Base-by-base conservation (phyloP, 2,329 filamentous ascomycete genomes). In the Pseudopyricularia javanii region DNA sequence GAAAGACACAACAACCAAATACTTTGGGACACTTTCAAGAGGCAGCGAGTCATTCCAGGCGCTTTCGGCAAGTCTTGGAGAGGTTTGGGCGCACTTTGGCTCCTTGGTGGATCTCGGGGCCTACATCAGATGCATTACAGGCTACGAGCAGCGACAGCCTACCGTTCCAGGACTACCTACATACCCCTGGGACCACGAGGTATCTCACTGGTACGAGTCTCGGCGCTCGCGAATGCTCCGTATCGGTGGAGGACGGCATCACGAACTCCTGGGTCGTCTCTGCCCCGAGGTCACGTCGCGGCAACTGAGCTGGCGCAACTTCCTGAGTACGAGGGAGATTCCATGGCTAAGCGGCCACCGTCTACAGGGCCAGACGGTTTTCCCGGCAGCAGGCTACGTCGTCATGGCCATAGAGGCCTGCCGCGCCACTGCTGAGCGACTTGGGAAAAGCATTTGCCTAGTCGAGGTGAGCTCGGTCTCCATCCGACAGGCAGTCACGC, bases 141-240 rank as follows among this genome's bases (percentile, higher is more conserved):
- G 33, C 5, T 5, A 5, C 33, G 14, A 35, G 33, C 6, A 35
- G 14, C 33, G 4, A 14, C 33, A 6, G 4, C 33, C 33, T 12
- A n/a, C 56, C 56, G 33, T 70, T 69, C 35, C 50, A 58, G 1
- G 66, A 33, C 61, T 67, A 55, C 70, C 72, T 58, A 71, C 70
- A 52, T 62, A 69, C 50, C 68, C 69, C 54, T 71, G 71, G 53
- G 72, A 76, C 35, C 63, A 78, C 2, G 64, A 78, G n/a, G 4
- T 5, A 12, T 4, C 28, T 3, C 43, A 50, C 47, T 56, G 55
- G 54, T 34, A 49, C 26, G 54, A 56, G 35, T 54, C 56, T 9
- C 53, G 55, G 2, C 17, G 14, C 8, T 56, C 56, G 7, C 34
- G 49, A 24, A 26, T 26, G 8, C 17, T 49, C 12, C 37, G 37